phyloP scores from a whole-genome alignment of 2,329 filamentous ascomycete genomes.

The Fusarium azukiicola region DNA sequence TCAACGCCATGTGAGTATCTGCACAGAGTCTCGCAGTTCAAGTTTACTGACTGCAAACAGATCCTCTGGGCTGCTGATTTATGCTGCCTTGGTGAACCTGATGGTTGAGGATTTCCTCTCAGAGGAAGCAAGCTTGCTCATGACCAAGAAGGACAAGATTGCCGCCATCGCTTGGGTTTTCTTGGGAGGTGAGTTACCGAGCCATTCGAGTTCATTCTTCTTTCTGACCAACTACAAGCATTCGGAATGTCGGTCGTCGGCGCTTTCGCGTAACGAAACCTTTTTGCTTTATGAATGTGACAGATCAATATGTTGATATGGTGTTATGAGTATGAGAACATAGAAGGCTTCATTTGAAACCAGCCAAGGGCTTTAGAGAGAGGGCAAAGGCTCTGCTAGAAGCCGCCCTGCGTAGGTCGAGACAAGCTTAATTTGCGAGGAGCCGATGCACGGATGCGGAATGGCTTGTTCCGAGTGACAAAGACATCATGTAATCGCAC shows the following conservation, averaged over 20 bases:
- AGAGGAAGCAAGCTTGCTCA: slow-evolving; percentile 71
- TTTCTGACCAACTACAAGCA: slow-evolving; percentile 28
- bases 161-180: slow-evolving; percentile 74
- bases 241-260: slow-evolving; percentile 47
- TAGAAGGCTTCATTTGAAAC: neutral
- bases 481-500: neutral
- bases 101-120: slow-evolving; percentile 84
- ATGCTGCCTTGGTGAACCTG: slow-evolving; percentile 82
- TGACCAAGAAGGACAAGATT: slow-evolving; percentile 76
- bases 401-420: neutral
- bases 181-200: slow-evolving; percentile 68
- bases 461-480: neutral
- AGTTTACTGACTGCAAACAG: slow-evolving; percentile 53
- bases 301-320: neutral
- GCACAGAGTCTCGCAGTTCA: too few relatives aligned
- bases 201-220: too few relatives aligned
- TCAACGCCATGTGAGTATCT: slow-evolving; percentile 79
- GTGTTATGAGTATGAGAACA: slow-evolving; percentile 5
- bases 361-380: neutral
- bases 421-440: neutral
- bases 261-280: slow-evolving; percentile 36
- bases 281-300: neutral
- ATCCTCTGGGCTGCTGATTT: slow-evolving; percentile 80
- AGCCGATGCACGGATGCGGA: neutral
- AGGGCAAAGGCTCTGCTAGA: too few relatives aligned